phyloP scores from a whole-genome alignment of 768 basidiomycete genomes.

The Baorangia bicolor region DNA sequence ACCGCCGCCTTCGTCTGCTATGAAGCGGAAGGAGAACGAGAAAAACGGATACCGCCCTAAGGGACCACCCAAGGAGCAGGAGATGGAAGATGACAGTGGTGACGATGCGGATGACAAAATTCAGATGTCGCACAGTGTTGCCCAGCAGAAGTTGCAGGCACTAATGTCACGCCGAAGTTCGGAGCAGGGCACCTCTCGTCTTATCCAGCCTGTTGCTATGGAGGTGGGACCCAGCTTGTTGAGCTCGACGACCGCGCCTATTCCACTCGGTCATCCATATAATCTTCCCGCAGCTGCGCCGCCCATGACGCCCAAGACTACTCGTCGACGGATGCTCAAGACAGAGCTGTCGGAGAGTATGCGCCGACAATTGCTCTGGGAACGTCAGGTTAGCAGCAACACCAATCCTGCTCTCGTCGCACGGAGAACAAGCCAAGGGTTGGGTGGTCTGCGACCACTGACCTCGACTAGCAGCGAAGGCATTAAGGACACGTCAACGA shows the following conservation, averaged over 20 bases:
- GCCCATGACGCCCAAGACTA: constrained; percentile 83
- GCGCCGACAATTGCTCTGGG: constrained; percentile 79
- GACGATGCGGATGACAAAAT: constrained; percentile 50
- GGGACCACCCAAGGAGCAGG: constrained; percentile 61
- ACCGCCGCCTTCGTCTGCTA: constrained; percentile 20
- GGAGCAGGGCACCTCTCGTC: constrained; percentile 26
- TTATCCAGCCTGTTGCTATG: constrained; percentile 17
- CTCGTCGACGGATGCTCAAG: constrained; percentile 78
- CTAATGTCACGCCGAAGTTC: constrained; percentile 48
- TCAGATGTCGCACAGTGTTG: constrained; percentile 64
- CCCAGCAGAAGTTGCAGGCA: constrained; percentile 63
- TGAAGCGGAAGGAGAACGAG: constrained; percentile 28
- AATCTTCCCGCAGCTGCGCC: constrained; percentile 64
- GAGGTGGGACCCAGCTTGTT: constrained; percentile 20
- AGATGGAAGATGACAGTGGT: constrained; percentile 66
- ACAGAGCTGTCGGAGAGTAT: constrained; percentile 86
- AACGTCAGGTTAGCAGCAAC: constrained; percentile 59
- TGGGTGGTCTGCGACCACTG: constrained; percentile 35
- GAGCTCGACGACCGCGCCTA: constrained; percentile 46
- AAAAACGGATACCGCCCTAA: constrained; percentile 57
- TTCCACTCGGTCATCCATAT: constrained; percentile 64
- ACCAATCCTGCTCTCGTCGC: constrained; percentile 43
- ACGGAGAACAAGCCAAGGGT: constrained; percentile 28
- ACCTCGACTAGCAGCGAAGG: constrained; percentile 30
- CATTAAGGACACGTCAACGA: constrained; percentile 11